Evolutionary conservation across 768 basidiomycete species (phyloP), one percentile per base, ranked within the genome.

Genomic region (Terana coerulea): DNA sequence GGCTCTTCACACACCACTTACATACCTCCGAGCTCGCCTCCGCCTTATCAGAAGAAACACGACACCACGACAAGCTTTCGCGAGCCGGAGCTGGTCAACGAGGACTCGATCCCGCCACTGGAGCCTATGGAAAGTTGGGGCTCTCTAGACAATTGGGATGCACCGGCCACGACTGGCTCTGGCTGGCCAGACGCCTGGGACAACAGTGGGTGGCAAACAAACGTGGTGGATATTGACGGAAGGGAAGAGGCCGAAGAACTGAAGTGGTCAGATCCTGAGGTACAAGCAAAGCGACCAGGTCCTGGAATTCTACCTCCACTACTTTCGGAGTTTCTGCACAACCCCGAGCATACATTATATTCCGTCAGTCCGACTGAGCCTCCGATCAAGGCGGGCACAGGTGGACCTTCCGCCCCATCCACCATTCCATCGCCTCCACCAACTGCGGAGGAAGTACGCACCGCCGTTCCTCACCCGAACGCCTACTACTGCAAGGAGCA

Each of bases 401-500:
- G 25, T 59, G 53, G 30, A 24, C 61, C 53, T 52, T 47, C 49
- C 49, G 19, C 5, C 46, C 45, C 59, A 51, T 51, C 62, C 24
- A 53, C 66, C 31, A 36, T 49, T 2, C 40, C 66, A 19, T 47
- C 8, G 48, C 67, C 41, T 58, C 63, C 72, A 9, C 85, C 84
- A 1, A 73, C 81, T n/a, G 71, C 75, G 51, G 79, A 81, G 30
- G 86, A 90, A 58, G 71, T 84, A 5, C 77, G 75, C n/a, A 78
- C 75, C 14, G 76, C 88, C 26, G 74, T 88, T 26, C 90, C 91
- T 11, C 89, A 93, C 63, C 84, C 90, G 4, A 80, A 88, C 58
- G 88, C 87, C 12, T 88, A 88, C 64, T 93, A 87, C 62, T 92
- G 89, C 61, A 79, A 81, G 21, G 83, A 81, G 63, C 86, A 91